Evolutionary conservation across 2,329 filamentous ascomycete species (phyloP), one percentile per base, ranked within the genome.

Genomic region (Atkinsonella hypoxylon): DNA sequence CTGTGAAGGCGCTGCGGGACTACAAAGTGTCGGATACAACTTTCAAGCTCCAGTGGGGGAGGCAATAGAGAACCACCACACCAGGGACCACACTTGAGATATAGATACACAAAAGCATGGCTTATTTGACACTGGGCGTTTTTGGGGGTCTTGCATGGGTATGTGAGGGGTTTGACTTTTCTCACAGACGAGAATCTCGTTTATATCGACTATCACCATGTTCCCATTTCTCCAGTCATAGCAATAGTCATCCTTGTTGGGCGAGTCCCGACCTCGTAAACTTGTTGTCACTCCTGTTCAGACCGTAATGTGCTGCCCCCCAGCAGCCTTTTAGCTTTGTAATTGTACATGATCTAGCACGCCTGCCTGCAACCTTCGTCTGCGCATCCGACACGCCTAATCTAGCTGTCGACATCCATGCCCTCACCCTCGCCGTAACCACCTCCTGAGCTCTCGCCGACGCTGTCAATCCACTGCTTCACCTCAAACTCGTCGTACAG

Each of bases 401-500:
- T 59, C 57, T 64, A 67, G 56, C 57, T 65, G 56, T 69, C 67
- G 44, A 65, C 63, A 38, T 67, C 65, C 64, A 65, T 69, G 39
- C 60, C 63, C 53, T 64, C 45, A 13, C 45, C 72, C 32, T 62
- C 73, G 17, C 61, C 69, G 32, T 67, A 67, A 47, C 67, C 66
- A 57, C 68, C 66, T 55, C 68, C 63, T 62, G 68, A 65, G 64
- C 69, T 62, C 50, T 81, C 78, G 53, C 78, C 79, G 18, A 83
- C 74, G 60, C 83, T 81, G 69, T 95, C 89, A 66, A 97, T 78
- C 81, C 90, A 90, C 57, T 82, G 82, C 66, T 84, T 82, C 55
- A 96, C 83, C 57, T 93, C 87, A 65, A 89, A 82, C 13, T 89
- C 90, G 66, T 98, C 93, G 62, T 87, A 93, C 57, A 95, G 76